Conservation (phyloP, 257 asterid genomes). For the Phtheirospermum japonicum region DNA sequence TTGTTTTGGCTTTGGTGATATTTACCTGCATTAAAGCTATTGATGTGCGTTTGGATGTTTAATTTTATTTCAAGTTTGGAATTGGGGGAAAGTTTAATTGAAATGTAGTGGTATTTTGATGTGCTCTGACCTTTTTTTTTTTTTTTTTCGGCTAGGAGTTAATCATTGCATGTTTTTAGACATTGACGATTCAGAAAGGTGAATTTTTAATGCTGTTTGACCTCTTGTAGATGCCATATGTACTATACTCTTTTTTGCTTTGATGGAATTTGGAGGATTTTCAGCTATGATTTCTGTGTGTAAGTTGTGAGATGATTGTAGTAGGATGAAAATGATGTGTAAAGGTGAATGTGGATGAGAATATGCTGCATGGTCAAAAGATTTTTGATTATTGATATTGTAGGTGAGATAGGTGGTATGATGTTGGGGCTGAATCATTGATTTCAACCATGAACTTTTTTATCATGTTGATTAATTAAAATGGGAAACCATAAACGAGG, state of each 20-base stretch:
- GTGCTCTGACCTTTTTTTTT: neutral
- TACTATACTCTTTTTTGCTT: too few relatives aligned
- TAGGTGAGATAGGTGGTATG: neutral
- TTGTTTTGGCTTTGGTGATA: neutral
- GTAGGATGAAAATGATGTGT: slow-evolving; percentile 4
- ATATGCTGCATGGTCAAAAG: neutral
- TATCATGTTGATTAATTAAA: neutral
- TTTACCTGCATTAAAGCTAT: neutral
- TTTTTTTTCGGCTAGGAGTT: neutral
- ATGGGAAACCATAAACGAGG: neutral
- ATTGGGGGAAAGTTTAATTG: slow-evolving; percentile 8
- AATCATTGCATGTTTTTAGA: neutral
- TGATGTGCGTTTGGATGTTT: slow-evolving; percentile 6
- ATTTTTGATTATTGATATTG: neutral
- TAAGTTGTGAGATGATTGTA: neutral
- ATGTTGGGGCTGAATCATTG: slow-evolving; percentile 1
- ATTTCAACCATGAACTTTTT: neutral
- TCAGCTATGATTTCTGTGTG: neutral
- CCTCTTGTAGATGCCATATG: neutral
- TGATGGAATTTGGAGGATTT: too few relatives aligned
- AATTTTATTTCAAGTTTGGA: neutral
- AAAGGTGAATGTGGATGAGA: slow-evolving; percentile 18
- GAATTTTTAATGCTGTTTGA: neutral
- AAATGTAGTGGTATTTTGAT: neutral
- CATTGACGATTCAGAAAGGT: neutral